These are phyloP conservation scores for Euptelea pleiosperma DNA, from an alignment of 164 flowering plant species.

Conservation along the genomic window DNA sequence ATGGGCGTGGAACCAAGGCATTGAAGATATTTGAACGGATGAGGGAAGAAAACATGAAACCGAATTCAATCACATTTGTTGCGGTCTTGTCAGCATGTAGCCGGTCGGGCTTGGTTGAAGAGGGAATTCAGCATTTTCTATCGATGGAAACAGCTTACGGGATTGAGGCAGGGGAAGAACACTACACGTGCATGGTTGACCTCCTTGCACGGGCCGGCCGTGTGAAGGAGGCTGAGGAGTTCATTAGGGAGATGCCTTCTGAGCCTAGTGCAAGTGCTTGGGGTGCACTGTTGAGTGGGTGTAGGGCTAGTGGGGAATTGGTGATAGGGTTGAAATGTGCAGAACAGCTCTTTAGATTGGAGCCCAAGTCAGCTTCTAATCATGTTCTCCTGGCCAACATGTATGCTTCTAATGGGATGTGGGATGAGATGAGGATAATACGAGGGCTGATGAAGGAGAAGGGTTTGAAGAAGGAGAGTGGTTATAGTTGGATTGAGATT, in stretches of 20 bases:
- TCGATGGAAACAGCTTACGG: constrained; percentile 12
- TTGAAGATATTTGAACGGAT: constrained; percentile 13
- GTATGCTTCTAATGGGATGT: constrained; percentile 22
- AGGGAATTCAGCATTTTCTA: constrained; percentile 14
- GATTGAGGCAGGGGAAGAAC: constrained; percentile 16
- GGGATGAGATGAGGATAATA: constrained; percentile 20
- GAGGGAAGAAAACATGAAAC: constrained; percentile 9
- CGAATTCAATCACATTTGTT: constrained; percentile 19
- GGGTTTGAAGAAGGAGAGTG: constrained; percentile 21
- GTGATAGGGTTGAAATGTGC: constrained; percentile 16
- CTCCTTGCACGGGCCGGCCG: constrained; percentile 19
- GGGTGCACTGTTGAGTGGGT: constrained; percentile 22
- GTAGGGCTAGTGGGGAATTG: constrained; percentile 16
- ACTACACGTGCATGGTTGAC: constrained; percentile 19
- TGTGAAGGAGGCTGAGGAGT: constrained; percentile 19
- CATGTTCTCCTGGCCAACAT: constrained; percentile 22
- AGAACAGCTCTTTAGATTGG: constrained; percentile 20
- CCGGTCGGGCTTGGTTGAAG: constrained; percentile 17
- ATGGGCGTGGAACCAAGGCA: constrained; percentile 20
- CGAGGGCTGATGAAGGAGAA: constrained; percentile 20
- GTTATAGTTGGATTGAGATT: constrained; percentile 24
- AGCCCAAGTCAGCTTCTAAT: constrained; percentile 21
- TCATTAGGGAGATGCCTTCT: constrained; percentile 20
- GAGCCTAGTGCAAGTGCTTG: constrained; percentile 22
- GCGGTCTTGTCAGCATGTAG: constrained; percentile 24